Evolutionary conservation across 768 basidiomycete genomes (phyloP), one percentile per base, ranked within the genome.

Genomic region (Hygrophorus pudorinus): DNA sequence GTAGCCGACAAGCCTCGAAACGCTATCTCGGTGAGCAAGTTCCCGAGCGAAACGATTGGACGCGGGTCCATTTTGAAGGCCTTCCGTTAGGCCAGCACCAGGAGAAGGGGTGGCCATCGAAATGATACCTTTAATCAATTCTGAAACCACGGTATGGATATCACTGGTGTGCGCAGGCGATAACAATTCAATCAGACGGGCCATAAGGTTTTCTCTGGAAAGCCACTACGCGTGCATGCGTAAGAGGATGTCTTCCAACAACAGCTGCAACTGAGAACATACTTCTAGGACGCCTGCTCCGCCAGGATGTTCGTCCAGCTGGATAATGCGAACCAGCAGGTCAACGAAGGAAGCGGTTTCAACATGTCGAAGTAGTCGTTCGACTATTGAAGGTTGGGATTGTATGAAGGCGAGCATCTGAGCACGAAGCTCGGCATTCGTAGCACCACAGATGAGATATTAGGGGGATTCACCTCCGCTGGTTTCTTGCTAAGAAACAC

Each of bases 391-490:
- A 2, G 90, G 85, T 58, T 93, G 83, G 11, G 77, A 70, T 60
- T 85, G 81, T 48, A 99, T 88, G 63, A 96, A 97, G 32, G 73
- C 74, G 51, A 99, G 77, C 85, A 94, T 94, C 90, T 98, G 60
- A 53, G 52, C 49, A 49, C 42, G 44, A 55, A 55, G 59, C 51
- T 57, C 54, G 52, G 51, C 44, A 59, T 52, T 55, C 53, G 52
- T 46, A 49, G 38, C 45, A 49, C 38, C 34, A 47, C 18, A 49
- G 37, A 41, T 48, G 48, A 51, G 16, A 49, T 49, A 54, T 53
- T 53, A 59, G 53, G 54, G 53, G 53, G 40, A 72, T 73, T 58
- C 65, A 91, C 91, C 78, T 96, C 91, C 50, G 73, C 73, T 18
- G 89, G 87, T 63, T 87, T 86, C 68, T 92, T 93, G 51, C 71